Conservation (phyloP, 257 asterid genomes). For the Coffea canephora region DNA sequence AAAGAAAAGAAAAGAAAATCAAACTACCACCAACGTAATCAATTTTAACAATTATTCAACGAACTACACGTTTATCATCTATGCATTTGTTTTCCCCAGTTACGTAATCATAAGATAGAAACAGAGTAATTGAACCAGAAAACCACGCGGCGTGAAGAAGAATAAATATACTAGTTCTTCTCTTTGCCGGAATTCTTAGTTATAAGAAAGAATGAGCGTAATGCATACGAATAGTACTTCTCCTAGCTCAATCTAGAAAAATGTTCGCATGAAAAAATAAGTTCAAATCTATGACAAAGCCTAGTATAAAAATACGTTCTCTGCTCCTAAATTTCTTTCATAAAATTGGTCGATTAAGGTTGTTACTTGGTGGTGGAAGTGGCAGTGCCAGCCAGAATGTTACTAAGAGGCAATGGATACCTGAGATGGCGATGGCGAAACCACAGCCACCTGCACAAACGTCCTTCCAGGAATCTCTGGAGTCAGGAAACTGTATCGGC, state of each 20-base stretch:
- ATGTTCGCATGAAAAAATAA: too few relatives aligned
- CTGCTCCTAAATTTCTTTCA: too few relatives aligned
- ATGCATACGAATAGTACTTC: not conserved
- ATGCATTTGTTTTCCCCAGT: not conserved
- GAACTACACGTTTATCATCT: not conserved
- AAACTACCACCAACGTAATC: not conserved
- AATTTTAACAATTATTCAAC: not conserved
- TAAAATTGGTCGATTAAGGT: too few relatives aligned
- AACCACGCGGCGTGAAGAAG: not conserved
- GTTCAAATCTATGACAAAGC: not conserved
- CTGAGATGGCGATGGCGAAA: constrained; percentile 70
- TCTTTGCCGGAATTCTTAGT: not conserved
- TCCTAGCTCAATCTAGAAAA: not conserved
- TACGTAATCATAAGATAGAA: not conserved
- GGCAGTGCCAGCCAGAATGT: not conserved
- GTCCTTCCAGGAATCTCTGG: constrained; percentile 64
- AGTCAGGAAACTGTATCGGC: constrained; percentile 40
- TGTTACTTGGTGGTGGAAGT: too few relatives aligned
- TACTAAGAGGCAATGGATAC: constrained; percentile 17
- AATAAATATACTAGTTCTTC: not conserved
- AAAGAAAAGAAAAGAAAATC: not conserved
- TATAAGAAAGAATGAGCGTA: not conserved
- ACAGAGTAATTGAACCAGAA: not conserved
- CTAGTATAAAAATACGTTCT: not conserved
- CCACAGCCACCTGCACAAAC: constrained; percentile 83